phyloP scores from a whole-genome alignment of 2,329 filamentous ascomycete species.

The Diaporthe humulicola region DNA sequence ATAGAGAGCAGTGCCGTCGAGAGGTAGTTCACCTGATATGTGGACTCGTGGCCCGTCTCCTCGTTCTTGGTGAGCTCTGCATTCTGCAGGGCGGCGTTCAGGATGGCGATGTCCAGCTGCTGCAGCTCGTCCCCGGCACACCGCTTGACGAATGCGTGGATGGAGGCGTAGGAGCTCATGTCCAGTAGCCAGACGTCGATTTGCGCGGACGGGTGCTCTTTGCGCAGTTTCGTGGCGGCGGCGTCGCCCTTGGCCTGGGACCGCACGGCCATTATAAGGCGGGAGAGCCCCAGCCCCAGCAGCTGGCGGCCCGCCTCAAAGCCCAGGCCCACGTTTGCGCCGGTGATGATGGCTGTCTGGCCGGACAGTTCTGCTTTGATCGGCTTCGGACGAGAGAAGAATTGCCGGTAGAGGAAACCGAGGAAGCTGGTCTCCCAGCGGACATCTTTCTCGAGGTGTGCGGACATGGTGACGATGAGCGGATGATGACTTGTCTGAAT shows the following conservation, averaged over 20 bases:
- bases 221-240: constrained; percentile 35
- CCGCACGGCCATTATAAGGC: constrained; percentile 41
- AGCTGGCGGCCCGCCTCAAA: constrained; percentile 40
- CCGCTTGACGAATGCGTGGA: constrained; percentile 8
- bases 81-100: constrained; percentile 18
- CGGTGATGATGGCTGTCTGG: constrained; percentile 32
- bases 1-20: constrained; percentile 10
- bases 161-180: constrained; percentile 20
- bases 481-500: too few relatives aligned
- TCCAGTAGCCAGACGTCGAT: constrained; percentile 34
- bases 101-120: constrained; percentile 23
- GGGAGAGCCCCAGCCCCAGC: constrained; percentile 33
- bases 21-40: constrained; percentile 29
- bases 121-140: background rate
- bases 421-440: constrained; percentile 17
- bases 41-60: constrained; percentile 17
- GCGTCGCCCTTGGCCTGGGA: constrained; percentile 36
- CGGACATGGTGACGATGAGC: constrained; percentile 1
- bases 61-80: background rate
- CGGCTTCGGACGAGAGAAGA: constrained; percentile 14
- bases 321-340: constrained; percentile 38
- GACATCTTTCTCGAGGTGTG: constrained; percentile 6
- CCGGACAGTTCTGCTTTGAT: constrained; percentile 28
- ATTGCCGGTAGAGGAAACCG: constrained; percentile 3
- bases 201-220: constrained; percentile 11